Evolutionary conservation across 345 rosid genomes (phyloP), one percentile per base, ranked within the genome.

Genomic region (Zanthoxylum bungeanum): DNA sequence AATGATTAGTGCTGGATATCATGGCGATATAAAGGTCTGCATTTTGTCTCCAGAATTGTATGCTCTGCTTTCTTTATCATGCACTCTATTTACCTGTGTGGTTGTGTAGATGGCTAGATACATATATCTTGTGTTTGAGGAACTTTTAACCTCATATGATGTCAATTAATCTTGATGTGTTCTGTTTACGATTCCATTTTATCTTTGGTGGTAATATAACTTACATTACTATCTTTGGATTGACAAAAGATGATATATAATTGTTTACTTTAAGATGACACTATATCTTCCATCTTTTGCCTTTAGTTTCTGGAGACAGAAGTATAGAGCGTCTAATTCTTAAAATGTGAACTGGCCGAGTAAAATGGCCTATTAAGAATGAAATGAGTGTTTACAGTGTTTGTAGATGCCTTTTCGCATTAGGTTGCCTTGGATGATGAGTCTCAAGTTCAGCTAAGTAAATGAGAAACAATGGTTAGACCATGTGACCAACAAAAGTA

Each of bases 1-100:
- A 66, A 81, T 95, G 94, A 92, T 95, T 70, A 95, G 99, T 85
- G 94, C 91, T 7, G 98, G 99, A 64, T 95, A 87, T 73, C 87
- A 80, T 81, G 98, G 98, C 44, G 98, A 91, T 70, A 69, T 92
- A 39, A 95, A 95, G 97, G 98, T 85, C 22, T 27, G 79, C 79
- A 33, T 56, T 60, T 42, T 47, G 24, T 49, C 34, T 55, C 44
- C 30, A 4, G 16, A 40, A 37, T 50, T 31, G 27, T 39, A 40
- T 56, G 10, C 25, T 4, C 37, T 68, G 52, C 47, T 27, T 55
- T 11, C 39, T 25, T 55, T 39, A 39, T 11, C 63, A 55, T 39
- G 19, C 57, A 31, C 56, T 16, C 9, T 28, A 17, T 68, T 40
- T 52, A 25, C 61, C 6, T 9, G 51, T 44, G 5, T 25, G 25